Base-by-base conservation (phyloP, 352 stramenopile species). In the Lagenidium sp. region DNA sequence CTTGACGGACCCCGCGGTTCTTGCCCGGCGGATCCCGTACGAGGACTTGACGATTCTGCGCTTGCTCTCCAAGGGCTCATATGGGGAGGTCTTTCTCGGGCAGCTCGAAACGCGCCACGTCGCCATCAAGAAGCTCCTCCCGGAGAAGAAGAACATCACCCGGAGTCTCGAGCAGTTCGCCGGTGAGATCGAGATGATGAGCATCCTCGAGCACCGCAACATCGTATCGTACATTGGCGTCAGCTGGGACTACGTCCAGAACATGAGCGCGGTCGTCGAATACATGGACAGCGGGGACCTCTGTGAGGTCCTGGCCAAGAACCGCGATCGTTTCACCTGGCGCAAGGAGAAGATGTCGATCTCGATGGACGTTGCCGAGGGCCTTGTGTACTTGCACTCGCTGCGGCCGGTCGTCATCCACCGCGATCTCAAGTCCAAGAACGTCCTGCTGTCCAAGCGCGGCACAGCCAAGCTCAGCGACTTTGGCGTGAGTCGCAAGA, bases 341-440 rank as follows among this genome's bases (percentile, higher is more conserved):
- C 58, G 62, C 19, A 67, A 68, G 15, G 63, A 89, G 28, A 84
- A 88, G 58, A 79, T 92, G 18, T 65, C 56, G 19, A 87, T 95
- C 36, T 74, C 82, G 16, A 88, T 93, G 55, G 78, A 89, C 43
- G 50, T 93, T 6, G 77, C 84, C 0, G 73, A 89, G 37, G 82
- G 80, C 0, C 62, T 95, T 36, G 72, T 86, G 21, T 95, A 95
- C 44, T 51, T 95, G 36, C 84, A 95, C 52, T 72, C 65, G 28
- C 45, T 80, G 44, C 65, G 68, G 2, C 76, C 82, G 2, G 63
- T 76, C 13, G 56, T 95, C 25, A 64, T 95, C 3, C 84, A 95
- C 46, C 75, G 82, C 24, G 82, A 95, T 23, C 62, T 95, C 51
- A 94, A 95, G 58, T 85, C 70, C 30, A 84, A 87, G 51, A 94